Conservation (phyloP, 1,139 yeast genomes). For the Diutina ranongensis region DNA sequence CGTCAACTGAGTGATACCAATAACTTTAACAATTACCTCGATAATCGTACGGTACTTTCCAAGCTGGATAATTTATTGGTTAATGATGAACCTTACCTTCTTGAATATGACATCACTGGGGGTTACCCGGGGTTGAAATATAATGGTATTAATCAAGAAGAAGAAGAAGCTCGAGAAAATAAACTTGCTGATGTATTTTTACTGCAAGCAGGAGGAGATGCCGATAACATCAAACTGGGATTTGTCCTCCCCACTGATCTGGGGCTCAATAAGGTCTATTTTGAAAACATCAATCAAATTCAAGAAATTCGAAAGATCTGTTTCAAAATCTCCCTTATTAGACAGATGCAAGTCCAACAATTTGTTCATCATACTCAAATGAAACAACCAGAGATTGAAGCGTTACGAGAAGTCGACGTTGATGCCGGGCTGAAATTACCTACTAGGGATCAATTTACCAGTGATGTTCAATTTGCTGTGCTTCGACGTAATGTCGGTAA, state of each 20-base stretch:
- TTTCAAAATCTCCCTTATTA: constrained; percentile 75
- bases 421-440: constrained; percentile 71
- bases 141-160: constrained; percentile 36
- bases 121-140: constrained; percentile 63
- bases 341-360: constrained; percentile 85
- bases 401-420: constrained; percentile 56
- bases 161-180: constrained; percentile 41
- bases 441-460: constrained; percentile 48
- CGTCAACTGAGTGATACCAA: constrained; percentile 52
- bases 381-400: constrained; percentile 56
- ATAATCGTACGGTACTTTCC: constrained; percentile 29
- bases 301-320: constrained; percentile 84
- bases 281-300: constrained; percentile 62
- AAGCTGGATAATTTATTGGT: constrained; percentile 37
- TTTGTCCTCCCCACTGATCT: constrained; percentile 27
- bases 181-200: constrained; percentile 27
- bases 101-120: constrained; percentile 78
- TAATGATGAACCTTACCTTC: constrained; percentile 55
- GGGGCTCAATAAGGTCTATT: constrained; percentile 53
- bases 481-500: constrained; percentile 65
- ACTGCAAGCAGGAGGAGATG: constrained; percentile 20
- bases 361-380: constrained; percentile 65
- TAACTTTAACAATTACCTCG: constrained; percentile 37
- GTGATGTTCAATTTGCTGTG: constrained; percentile 51
- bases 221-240: constrained; percentile 16